Base-by-base conservation (phyloP, 305 asterid species). In the Fraxinus velutina region DNA sequence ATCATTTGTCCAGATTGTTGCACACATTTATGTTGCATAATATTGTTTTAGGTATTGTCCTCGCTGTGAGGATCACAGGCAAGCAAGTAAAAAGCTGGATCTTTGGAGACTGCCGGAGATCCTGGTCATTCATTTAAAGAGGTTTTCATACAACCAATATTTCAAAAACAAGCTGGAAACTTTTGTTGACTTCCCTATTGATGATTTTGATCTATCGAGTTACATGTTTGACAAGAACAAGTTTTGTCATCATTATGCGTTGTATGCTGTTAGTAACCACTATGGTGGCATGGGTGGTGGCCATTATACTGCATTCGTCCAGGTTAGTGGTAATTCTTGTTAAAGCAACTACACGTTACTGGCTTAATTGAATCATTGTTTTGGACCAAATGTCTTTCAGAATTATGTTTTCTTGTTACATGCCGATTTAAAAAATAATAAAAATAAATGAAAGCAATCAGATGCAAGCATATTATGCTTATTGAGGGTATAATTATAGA, bases 91-190 rank as follows among this genome's bases (percentile, higher is more conserved):
- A 77, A 94, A 91, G 88, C 85, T 92, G 77, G 97, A 94, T 82
- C 92, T 94, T n/a, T 94, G 97, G 97, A 91, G 97, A 85, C 86
- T 92, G 78, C 98, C 98, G 1, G 92, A 92, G 83, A 90, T 89
- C 78, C 89, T 94, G 80, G 90, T 91, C 79, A 85, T 94, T 87
- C 97, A 91, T 87, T 85, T 94, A 72, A 94, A 92, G 87, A 89
- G 98, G 91, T 94, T 94, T 84, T 90, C 96, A 6, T 90, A 86
- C 87, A 87, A 83, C 80, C 84, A 86, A 81, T 81, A 22, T 73
- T 81, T 78, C 80, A 92, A 86, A 74, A 86, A 86, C 91, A 94
- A 94, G 90, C 87, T 94, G 84, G 97, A 94, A 76, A 84, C 91
- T 2, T 86, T 83, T 85, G 95, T 94, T 83, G 92, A 92, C 83